Evolutionary conservation across 495 filamentous ascomycete genomes (phyloP).

Genomic region (Trichoderma asperelloides): DNA sequence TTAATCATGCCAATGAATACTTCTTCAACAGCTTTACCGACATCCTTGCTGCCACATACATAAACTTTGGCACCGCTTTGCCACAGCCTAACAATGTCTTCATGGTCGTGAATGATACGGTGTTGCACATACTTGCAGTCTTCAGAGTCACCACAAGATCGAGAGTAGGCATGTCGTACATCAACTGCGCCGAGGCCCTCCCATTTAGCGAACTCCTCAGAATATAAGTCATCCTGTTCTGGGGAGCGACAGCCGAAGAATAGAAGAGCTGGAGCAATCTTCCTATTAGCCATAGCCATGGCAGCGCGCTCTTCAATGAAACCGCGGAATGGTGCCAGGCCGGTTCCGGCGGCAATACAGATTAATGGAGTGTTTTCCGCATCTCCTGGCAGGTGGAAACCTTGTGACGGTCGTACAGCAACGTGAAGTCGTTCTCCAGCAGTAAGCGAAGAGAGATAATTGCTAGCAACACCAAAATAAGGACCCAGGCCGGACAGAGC

Average conservation of each 20-base stretch:
- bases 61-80: constrained; percentile 45
- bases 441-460: constrained; percentile 42
- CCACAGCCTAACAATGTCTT: constrained; percentile 39
- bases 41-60: constrained; percentile 43
- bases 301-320: constrained; percentile 53
- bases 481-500: constrained; percentile 21
- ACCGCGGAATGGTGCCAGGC: constrained; percentile 54
- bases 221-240: constrained; percentile 46
- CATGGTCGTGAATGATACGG: constrained; percentile 42
- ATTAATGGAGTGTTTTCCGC: constrained; percentile 47
- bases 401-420: constrained; percentile 44
- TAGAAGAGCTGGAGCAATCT: constrained; percentile 31
- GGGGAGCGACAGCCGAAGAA: constrained; percentile 51
- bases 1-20: constrained; percentile 29
- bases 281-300: constrained; percentile 34
- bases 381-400: constrained; percentile 53
- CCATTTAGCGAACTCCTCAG: constrained; percentile 43
- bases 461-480: constrained; percentile 41
- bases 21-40: constrained; percentile 30
- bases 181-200: constrained; percentile 40
- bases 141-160: constrained; percentile 15
- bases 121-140: constrained; percentile 46
- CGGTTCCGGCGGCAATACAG: constrained; percentile 43
- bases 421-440: constrained; percentile 30
- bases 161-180: constrained; percentile 39